Evolutionary conservation across 1,284 basidiomycete genomes (phyloP).

Genomic region (Pyrrhoderma lamaoense): DNA sequence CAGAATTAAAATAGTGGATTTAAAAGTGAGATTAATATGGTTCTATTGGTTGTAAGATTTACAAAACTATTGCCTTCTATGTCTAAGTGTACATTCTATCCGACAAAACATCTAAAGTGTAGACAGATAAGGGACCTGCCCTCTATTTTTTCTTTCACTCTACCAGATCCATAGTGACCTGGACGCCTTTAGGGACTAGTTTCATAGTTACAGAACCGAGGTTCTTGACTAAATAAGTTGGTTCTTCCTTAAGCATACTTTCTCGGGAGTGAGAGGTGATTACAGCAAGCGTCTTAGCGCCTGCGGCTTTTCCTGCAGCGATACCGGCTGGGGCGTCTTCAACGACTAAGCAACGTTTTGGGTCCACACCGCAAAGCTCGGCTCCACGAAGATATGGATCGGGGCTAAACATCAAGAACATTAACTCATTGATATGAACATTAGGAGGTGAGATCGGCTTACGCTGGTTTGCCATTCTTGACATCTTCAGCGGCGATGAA

Average conservation of each 20-base stretch:
- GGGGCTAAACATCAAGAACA: constrained; percentile 39
- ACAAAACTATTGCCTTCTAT: neutral
- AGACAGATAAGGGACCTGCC: too few species aligned
- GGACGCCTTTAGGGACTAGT: constrained; percentile 35
- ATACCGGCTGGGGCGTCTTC: constrained; percentile 85
- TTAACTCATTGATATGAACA: constrained; percentile 10
- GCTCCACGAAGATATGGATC: constrained; percentile 82
- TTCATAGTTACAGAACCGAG: constrained; percentile 48
- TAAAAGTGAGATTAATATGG: neutral
- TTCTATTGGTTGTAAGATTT: neutral
- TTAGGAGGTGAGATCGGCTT: constrained; percentile 21
- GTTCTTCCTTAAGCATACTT: constrained; percentile 49
- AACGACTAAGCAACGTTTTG: constrained; percentile 66
- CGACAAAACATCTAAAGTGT: neutral
- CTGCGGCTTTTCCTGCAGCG: constrained; percentile 66
- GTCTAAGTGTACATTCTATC: neutral
- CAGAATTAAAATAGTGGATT: neutral
- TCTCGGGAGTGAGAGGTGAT: constrained; percentile 70
- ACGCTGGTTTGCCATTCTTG: constrained; percentile 72
- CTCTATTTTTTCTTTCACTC: constrained; percentile 1
- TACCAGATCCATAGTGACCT: constrained; percentile 28
- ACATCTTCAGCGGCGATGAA: constrained; percentile 81
- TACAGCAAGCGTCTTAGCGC: constrained; percentile 71
- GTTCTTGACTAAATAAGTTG: constrained; percentile 58
- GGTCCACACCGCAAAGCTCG: constrained; percentile 49